A percentile compares a stretch with the other conserved stretches of the same genome.
Evolutionary conservation across 2,329 filamentous ascomycete genomes (phyloP).

Genomic region (Verticillium longisporum): DNA sequence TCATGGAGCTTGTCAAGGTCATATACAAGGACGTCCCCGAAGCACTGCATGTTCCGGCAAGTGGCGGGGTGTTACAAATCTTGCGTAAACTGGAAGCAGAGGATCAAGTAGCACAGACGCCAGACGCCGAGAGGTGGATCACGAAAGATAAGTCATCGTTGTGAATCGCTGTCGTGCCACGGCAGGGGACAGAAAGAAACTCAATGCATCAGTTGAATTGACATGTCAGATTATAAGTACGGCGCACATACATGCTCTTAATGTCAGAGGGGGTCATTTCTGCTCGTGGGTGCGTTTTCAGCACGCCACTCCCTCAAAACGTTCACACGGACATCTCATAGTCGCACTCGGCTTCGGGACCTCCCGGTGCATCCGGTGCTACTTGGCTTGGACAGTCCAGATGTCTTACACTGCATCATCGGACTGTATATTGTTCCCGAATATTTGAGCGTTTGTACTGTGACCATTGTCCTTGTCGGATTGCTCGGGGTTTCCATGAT

Average conservation of each 20-base stretch:
- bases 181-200: neutral
- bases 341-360: neutral
- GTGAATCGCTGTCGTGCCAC: slow-evolving; percentile 27
- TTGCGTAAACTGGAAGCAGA: slow-evolving; percentile 72
- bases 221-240: no score
- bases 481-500: neutral
- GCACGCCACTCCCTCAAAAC: neutral
- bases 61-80: slow-evolving; percentile 70
- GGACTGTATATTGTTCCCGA: neutral
- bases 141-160: slow-evolving; percentile 34
- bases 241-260: no score
- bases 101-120: slow-evolving; percentile 48
- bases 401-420: neutral
- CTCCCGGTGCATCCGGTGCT: neutral
- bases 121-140: slow-evolving; percentile 34
- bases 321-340: neutral
- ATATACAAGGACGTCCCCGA: slow-evolving; percentile 79
- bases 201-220: no score
- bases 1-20: slow-evolving; percentile 77
- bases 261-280: neutral
- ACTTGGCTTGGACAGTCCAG: neutral
- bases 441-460: neutral
- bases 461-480: neutral
- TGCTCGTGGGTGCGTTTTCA: neutral
- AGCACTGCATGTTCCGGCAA: slow-evolving; percentile 68